Conservation (phyloP, 2,329 filamentous ascomycete genomes). For the Cordyceps militaris region DNA sequence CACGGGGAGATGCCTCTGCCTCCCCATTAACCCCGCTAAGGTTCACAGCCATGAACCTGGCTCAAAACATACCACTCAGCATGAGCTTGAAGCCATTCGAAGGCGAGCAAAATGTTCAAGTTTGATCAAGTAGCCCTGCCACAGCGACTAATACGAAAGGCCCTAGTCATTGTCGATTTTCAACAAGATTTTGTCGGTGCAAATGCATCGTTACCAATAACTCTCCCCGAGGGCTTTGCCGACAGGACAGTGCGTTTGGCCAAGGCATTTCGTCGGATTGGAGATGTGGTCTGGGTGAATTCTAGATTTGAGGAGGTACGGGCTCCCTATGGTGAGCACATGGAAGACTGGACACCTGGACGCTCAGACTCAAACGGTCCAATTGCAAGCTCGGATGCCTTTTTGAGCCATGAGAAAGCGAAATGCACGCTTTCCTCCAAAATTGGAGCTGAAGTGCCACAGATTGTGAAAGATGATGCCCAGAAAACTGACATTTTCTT, state of each 20-base stretch:
- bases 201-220: constrained; percentile 60
- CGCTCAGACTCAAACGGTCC: neutral
- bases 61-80: neutral
- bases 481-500: constrained; percentile 45
- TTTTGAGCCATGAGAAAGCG: constrained; percentile 29
- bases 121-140: constrained; percentile 52
- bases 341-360: neutral
- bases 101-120: constrained; percentile 38
- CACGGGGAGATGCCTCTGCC: neutral
- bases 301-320: constrained; percentile 56
- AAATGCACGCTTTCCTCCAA: constrained; percentile 4
- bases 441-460: constrained; percentile 38
- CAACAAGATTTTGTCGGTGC: constrained; percentile 81
- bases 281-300: constrained; percentile 76
- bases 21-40: neutral
- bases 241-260: constrained; percentile 60
- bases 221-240: constrained; percentile 57
- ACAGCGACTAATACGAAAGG: constrained; percentile 53
- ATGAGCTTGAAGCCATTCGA: neutral
- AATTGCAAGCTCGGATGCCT: constrained; percentile 34
- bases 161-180: constrained; percentile 75
- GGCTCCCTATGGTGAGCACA: neutral
- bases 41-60: neutral
- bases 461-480: constrained; percentile 24
- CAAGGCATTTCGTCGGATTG: constrained; percentile 63